These are phyloP conservation scores for Eucalyptus sideroxylon DNA, from an alignment of 345 rosid genomes.

Conservation along the genomic window DNA sequence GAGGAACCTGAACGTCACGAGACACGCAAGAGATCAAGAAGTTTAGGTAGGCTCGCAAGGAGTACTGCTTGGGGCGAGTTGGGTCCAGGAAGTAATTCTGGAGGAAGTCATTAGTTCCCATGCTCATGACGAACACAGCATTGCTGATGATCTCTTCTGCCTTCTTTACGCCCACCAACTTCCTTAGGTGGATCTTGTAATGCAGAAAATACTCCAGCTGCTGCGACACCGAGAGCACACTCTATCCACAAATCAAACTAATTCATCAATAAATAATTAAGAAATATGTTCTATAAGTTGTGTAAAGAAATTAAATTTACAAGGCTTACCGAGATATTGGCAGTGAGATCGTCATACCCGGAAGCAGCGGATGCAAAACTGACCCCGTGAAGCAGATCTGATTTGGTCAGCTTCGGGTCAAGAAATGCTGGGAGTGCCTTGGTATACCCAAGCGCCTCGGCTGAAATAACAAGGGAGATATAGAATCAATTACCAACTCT, in stretches of 20 bases:
- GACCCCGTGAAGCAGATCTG: constrained; percentile 51
- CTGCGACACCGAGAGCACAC: constrained; percentile 45
- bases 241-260: constrained; percentile 10
- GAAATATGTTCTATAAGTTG: not conserved
- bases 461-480: constrained; percentile 5
- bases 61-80: constrained; percentile 44
- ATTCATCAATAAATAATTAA: not conserved
- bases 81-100: constrained; percentile 70
- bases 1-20: constrained; percentile 33
- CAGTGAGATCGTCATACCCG: constrained; percentile 82
- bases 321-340: constrained; percentile 59
- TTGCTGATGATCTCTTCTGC: constrained; percentile 38
- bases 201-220: constrained; percentile 56
- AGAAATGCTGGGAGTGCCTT: constrained; percentile 58
- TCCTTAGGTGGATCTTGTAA: constrained; percentile 48
- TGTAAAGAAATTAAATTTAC: not conserved
- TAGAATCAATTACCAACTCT: not conserved
- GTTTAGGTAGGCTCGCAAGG: constrained; percentile 33
- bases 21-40: constrained; percentile 42
- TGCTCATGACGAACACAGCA: constrained; percentile 38
- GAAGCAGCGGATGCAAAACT: constrained; percentile 95
- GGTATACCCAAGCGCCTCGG: constrained; percentile 55
- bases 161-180: constrained; percentile 34
- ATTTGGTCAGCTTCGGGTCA: constrained; percentile 31
- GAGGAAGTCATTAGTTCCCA: constrained; percentile 88